Base-by-base conservation (phyloP, 2,329 filamentous ascomycete species). In the Bertia moriformis region DNA sequence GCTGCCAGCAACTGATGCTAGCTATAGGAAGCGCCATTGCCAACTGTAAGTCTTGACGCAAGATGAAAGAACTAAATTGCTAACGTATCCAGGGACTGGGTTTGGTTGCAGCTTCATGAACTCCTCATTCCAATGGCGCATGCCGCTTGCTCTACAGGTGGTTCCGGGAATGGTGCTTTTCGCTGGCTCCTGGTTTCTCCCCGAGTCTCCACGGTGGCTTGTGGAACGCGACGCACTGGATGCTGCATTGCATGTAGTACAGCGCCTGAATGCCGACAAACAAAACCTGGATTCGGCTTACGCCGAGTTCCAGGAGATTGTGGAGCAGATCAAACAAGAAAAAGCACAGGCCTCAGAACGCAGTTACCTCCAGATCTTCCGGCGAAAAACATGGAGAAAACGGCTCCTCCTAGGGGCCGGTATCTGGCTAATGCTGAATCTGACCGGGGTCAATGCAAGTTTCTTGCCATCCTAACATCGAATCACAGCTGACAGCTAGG, bases 401-500 rank as follows among this genome's bases (percentile, higher is more conserved):
- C 56, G 66, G 14, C 49, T 70, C 14, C 45, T 67, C 4, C 54
- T 70, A 3, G 65, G 62, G 3, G 64, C 61, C 39, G 62, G 60
- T 30, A 56, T 69, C 1, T 65, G 70, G 44, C 1, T 65, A 63
- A 29, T 54, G 63, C 3, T 63, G n/a, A n/a, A n/a, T n/a, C n/a
- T n/a, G n/a, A n/a, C 60, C 18, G 66, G 66, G 7, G 61, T 63
- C 41, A 67, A 65, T 67, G 67, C 45, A 48, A 51, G 12, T 54
- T 60, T 3, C 54, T 68, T 1, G 62, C 63, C 4, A 60, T 69
- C 32, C 49, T 52, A 2, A 62, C 56, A 0, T 57, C 58, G 4
- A 62, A 60, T 69, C 54, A 66, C 70, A 37, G 62, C 67, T 43
- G 67, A 66, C 3, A 61, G 70, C 44, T 66, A 59, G 46, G 66